A percentile compares a stretch with the other conserved stretches of the same genome.
Evolutionary conservation across 176 grass and related monocot genomes (phyloP).

Genomic region (Triticum dicoccoides): DNA sequence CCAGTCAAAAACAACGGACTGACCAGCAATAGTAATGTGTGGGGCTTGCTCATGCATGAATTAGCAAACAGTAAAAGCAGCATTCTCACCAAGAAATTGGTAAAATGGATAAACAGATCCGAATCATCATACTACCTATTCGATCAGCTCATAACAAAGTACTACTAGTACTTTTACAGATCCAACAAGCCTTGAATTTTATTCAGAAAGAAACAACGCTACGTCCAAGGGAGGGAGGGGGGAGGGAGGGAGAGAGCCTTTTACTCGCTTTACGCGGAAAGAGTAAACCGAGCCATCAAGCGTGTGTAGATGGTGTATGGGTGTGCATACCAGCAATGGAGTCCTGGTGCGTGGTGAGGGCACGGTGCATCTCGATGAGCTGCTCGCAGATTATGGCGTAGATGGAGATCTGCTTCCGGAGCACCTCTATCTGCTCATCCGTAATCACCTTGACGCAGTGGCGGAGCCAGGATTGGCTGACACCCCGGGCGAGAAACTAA

Average conservation of each 20-base stretch:
- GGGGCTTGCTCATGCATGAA: not conserved
- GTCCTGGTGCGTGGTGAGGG: conserved; percentile 73
- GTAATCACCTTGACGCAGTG: conserved; percentile 85
- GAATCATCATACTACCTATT: not conserved
- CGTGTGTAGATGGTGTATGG: no score
- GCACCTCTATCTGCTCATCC: conserved; percentile 90
- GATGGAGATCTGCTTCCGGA: conserved; percentile 94
- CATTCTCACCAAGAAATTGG: not conserved
- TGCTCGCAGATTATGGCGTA: conserved; percentile 96
- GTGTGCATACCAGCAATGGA: conserved; percentile 53
- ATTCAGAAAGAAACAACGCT: not conserved
- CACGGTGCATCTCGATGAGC: conserved; percentile 86
- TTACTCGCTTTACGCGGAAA: not conserved
- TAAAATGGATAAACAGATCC: not conserved
- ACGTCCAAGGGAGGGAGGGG: not conserved
- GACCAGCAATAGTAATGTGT: not conserved
- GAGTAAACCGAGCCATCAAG: not conserved
- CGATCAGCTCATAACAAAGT: no score
- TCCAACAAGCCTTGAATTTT: not conserved
- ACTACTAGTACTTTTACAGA: not conserved
- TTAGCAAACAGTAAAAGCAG: not conserved
- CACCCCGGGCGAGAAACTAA: no score
- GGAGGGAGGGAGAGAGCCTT: not conserved
- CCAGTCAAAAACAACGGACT: not conserved
- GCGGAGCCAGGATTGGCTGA: no score